These are phyloP conservation scores for Kingdonia uniflora DNA, from an alignment of 164 flowering plant species.

Conservation along the genomic window DNA sequence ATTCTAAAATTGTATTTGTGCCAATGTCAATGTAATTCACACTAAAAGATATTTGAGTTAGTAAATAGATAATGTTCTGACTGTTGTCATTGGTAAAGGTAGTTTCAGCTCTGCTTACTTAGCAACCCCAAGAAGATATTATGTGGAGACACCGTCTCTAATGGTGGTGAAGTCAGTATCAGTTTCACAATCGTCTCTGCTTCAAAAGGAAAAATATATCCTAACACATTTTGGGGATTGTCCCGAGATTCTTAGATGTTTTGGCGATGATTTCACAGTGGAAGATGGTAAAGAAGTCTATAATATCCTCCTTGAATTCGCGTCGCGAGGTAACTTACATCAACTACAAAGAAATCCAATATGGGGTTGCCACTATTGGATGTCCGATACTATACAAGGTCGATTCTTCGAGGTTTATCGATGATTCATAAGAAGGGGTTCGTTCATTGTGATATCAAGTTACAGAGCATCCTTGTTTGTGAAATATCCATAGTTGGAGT, in stretches of 20 bases:
- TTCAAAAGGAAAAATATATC: slow-evolving; percentile 32
- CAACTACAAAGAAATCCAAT: slow-evolving; percentile 21
- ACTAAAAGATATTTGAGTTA: too few relatives aligned
- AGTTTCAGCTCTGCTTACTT: slow-evolving; percentile 39
- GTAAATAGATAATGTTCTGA: too few relatives aligned
- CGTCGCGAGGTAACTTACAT: slow-evolving; percentile 36
- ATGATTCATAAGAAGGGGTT: slow-evolving; percentile 42
- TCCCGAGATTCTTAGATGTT: too few relatives aligned
- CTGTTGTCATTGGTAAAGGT: slow-evolving; percentile 44
- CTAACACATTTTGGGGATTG: slow-evolving; percentile 19
- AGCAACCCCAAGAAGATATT: slow-evolving; percentile 16
- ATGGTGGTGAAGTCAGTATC: too few relatives aligned
- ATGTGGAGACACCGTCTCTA: slow-evolving; percentile 9
- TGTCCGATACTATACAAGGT: too few relatives aligned
- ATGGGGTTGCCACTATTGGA: slow-evolving; percentile 31
- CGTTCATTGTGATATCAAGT: too few relatives aligned
- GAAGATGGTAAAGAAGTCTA: too few relatives aligned
- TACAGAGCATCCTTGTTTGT: slow-evolving; percentile 44
- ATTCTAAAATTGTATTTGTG: too few relatives aligned
- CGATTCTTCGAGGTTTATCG: slow-evolving; percentile 34
- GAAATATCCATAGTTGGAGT: too few relatives aligned
- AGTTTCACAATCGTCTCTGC: slow-evolving; percentile 14
- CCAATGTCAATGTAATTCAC: too few relatives aligned
- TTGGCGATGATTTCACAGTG: too few relatives aligned
- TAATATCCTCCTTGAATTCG: too few relatives aligned